Percentiles rank a stretch among this genome's conserved stretches.
Evolutionary conservation across 805 yeast genomes (phyloP).

Genomic region (Ogataea zsoltii): DNA sequence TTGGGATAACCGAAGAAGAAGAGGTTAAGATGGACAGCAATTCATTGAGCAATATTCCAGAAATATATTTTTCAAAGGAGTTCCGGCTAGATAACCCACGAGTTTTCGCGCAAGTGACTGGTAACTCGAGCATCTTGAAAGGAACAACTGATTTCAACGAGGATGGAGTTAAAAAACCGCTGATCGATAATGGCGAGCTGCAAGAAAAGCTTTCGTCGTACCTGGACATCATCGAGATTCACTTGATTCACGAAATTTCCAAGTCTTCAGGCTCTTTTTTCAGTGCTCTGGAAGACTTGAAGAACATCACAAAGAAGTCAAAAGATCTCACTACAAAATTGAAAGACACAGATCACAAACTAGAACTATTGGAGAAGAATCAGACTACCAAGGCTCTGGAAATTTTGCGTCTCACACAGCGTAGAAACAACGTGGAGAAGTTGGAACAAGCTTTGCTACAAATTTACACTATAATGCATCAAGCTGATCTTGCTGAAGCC

Average conservation of each 20-base stretch:
- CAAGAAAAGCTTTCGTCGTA: constrained; percentile 82
- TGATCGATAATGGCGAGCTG: constrained; percentile 54
- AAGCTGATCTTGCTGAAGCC: constrained; percentile 51
- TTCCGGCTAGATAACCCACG: constrained; percentile 90
- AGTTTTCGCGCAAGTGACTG: constrained; percentile 72
- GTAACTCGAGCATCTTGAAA: constrained; percentile 45
- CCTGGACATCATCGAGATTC: constrained; percentile 81
- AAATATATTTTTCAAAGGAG: constrained; percentile 61
- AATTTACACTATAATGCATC: constrained; percentile 44
- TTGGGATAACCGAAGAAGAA: constrained; percentile 21
- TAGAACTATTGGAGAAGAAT: constrained; percentile 47
- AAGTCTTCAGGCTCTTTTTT: constrained; percentile 83
- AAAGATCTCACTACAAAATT: constrained; percentile 49
- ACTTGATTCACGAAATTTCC: constrained; percentile 79
- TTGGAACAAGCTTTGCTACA: constrained; percentile 65
- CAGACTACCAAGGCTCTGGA: constrained; percentile 53
- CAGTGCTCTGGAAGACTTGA: constrained; percentile 77
- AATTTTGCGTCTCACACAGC: constrained; percentile 49
- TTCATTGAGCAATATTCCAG: constrained; percentile 56
- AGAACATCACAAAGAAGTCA: constrained; percentile 58
- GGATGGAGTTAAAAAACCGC: constrained; percentile 36
- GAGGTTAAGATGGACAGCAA: constrained; percentile 27
- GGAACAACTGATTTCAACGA: constrained; percentile 33
- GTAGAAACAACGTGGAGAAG: constrained; percentile 57
- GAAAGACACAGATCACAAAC: constrained; percentile 43